Evolutionary conservation across 176 grass and related monocot genomes (phyloP), one percentile per base, ranked within the genome.

Genomic region (Luzula sylvatica): DNA sequence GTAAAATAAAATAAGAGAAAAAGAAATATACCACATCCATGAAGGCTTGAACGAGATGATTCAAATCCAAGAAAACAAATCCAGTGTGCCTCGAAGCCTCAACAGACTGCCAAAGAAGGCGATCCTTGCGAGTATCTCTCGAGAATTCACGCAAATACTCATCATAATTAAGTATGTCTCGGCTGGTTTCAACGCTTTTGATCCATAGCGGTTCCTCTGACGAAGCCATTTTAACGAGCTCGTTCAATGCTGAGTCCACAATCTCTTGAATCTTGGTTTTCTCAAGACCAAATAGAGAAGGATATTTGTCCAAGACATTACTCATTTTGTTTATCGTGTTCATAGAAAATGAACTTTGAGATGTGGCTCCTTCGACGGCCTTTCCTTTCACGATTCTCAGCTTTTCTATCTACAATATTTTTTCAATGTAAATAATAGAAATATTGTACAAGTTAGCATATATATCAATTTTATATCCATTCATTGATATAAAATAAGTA

Each of bases 111-210:
- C 26, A 58, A 13, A 15, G 16, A 13, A 1, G 19, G 50, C 11
- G 48, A 17, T 79, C 76, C 8, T 48, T 75, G 26, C 56, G 23
- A 12, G 26, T 41, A 1, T 63, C 73, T 5, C 12, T 32, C 0
- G 8, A 47, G 66, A 95, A 88, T 70, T 77, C 11, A n/a, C 77
- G 70, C 39, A 81, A 11, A 68, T 95, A 88, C 55, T 88, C 83
- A 45, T 88, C 77, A 70, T 85, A 82, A 56, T 85, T 79, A 17
- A 88, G 77, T 63, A 88, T 81, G 65, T 82, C 76, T 17, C 79
- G 70, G 2, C 64, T 66, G 17, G 83, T 86, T 66, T 88, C 80
- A 8, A 86, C 52, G 50, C 74, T 82, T 54, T 58, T 69, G 42
- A 86, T 38, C 83, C 83, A 88, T 46, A 95, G 66, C 8, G 89